Conservation (phyloP, 2,329 filamentous ascomycete genomes). For the Graphilbum sp. region DNA sequence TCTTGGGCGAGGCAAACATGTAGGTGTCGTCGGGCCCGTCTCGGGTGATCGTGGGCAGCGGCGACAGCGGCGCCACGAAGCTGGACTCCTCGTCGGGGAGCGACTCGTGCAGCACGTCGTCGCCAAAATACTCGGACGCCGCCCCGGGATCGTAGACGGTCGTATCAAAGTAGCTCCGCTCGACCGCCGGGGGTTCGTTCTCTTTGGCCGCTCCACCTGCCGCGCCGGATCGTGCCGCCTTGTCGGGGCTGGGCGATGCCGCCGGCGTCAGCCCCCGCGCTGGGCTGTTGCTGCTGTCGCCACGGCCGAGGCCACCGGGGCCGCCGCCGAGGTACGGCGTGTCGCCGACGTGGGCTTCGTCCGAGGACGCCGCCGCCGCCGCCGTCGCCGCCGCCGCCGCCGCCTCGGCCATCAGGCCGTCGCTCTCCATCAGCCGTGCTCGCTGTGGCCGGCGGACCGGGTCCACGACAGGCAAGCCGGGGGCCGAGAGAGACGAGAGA, state of each 20-base stretch:
- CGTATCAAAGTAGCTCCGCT: slow-evolving; percentile 24
- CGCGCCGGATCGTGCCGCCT: neutral
- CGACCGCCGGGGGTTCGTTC: neutral
- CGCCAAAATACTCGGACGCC: slow-evolving; percentile 32
- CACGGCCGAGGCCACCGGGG: too few species aligned
- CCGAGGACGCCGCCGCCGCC: too few species aligned
- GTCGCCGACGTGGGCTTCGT: too few species aligned
- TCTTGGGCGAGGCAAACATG: slow-evolving; percentile 33
- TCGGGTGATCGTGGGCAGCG: slow-evolving; percentile 29
- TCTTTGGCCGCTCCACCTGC: neutral
- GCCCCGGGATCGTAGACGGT: slow-evolving; percentile 15
- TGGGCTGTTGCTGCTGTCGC: neutral
- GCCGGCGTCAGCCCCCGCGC: neutral
- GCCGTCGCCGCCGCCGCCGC: too few species aligned
- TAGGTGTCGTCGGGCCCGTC: slow-evolving; percentile 41
- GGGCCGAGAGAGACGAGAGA: too few species aligned
- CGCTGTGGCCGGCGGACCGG: too few species aligned
- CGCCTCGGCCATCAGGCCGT: too few species aligned
- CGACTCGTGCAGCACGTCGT: slow-evolving; percentile 37
- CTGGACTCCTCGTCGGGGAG: slow-evolving; percentile 50
- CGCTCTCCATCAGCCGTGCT: too few species aligned
- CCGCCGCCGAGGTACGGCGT: too few species aligned
- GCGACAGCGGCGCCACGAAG: slow-evolving; percentile 42
- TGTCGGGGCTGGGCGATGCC: neutral
- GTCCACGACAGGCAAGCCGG: too few species aligned